Evolutionary conservation across 306 rosid genomes (phyloP), one percentile per base, ranked within the genome.

Genomic region (Medicago lupulina): DNA sequence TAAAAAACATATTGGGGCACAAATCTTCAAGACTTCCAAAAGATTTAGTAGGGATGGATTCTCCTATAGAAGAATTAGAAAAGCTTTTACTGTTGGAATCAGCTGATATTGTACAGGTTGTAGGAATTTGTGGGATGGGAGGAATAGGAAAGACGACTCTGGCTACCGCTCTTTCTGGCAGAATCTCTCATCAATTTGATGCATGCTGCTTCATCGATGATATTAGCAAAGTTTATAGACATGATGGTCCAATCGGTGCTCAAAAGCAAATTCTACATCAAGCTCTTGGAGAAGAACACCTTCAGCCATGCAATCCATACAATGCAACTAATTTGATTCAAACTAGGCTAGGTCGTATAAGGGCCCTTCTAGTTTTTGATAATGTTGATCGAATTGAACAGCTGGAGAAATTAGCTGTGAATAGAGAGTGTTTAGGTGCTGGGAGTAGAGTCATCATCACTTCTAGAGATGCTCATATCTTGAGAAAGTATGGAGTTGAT

Each of bases 71-170:
- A 23, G 28, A 23, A 23, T 23, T 23, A 23, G 28, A 23, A 23
- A 23, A 23, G 3, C 3, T 23, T 1, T 23, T 23, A 4, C 5
- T 7, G 25, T 16, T 79, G 28, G 28, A 23, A 1, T 23, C 28
- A 23, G 2, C 28, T 23, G 28, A 23, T 2, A 23, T 23, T 23
- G 2, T 23, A 23, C 28, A 2, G 8, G 65, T 23, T 8, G 7
- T 67, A 3, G 86, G 83, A 7, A 63, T 83, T 65, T 16, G 51
- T 50, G 83, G 81, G 1, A 75, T 79, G 75, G 71, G 81, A 4
- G 81, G 83, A 16, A 76, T 79, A 62, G 81, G 81, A 41, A 83
- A 83, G 16, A 5, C 73, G 0, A 79, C 78, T 14, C 49, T 74
- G 23, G 67, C 65, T n/a, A 23, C 5, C 1, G 6, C 16, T 8